phyloP scores from a whole-genome alignment of 176 grass and related monocot species.

The Aechmea fasciata region DNA sequence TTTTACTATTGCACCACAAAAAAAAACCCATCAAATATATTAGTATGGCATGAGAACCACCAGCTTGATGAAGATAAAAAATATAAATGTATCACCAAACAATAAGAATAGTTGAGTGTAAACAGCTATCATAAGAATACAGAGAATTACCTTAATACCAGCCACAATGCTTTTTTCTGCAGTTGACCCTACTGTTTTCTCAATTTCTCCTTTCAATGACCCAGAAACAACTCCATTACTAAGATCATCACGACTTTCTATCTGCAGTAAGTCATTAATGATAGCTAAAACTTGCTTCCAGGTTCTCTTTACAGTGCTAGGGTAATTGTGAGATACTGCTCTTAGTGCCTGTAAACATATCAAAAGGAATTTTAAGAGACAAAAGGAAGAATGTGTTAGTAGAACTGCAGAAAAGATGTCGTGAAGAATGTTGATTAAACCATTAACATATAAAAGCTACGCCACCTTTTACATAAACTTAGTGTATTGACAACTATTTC shows the following conservation, averaged over 20 bases:
- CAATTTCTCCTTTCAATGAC: conserved; percentile 50
- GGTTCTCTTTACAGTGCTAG: conserved; percentile 46
- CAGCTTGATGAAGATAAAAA: too few relatives aligned
- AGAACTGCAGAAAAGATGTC: background rate
- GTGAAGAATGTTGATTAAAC: too few relatives aligned
- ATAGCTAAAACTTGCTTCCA: conserved; percentile 51
- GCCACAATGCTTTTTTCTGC: conserved; percentile 63
- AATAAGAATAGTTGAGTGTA: too few relatives aligned
- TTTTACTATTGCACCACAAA: too few relatives aligned
- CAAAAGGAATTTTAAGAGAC: conserved; percentile 9
- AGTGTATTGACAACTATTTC: background rate
- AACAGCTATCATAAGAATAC: background rate
- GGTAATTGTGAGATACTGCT: conserved; percentile 74
- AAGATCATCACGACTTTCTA: conserved; percentile 36
- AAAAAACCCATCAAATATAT: too few relatives aligned
- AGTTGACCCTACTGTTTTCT: conserved; percentile 31
- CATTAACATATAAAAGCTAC: too few relatives aligned
- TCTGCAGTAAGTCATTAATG: conserved; percentile 50
- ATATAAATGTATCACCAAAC: too few relatives aligned
- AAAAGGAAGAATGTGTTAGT: background rate
- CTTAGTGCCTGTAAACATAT: conserved; percentile 49
- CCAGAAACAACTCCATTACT: conserved; percentile 30
- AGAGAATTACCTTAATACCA: conserved; percentile 65
- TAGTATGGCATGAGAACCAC: too few relatives aligned
- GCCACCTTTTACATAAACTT: background rate